These are phyloP conservation scores for Cystobasidiaceae sp. DNA, from an alignment of 1,284 basidiomycete genomes.

Conservation along the genomic window DNA sequence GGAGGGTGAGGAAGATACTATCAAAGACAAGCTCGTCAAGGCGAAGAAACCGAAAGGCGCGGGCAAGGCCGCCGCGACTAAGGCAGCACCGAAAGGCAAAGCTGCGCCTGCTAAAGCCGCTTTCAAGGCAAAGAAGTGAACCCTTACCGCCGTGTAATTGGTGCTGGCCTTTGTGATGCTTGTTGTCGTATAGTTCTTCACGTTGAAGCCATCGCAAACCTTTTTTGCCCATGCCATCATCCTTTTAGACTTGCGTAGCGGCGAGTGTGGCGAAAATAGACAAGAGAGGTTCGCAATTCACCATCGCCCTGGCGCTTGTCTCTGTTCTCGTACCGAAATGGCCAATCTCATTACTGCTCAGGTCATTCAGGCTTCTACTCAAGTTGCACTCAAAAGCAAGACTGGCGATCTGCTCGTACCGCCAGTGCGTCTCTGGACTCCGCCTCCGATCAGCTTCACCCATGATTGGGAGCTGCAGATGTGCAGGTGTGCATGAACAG, in stretches of 20 bases:
- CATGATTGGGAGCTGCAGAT: background rate
- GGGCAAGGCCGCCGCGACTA: slow-evolving; percentile 37
- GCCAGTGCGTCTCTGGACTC: background rate
- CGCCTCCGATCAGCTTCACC: background rate
- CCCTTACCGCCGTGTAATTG: background rate
- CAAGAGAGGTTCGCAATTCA: too few species aligned
- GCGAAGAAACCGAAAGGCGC: slow-evolving; percentile 38
- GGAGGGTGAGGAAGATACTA: slow-evolving; percentile 29
- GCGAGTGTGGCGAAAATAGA: too few species aligned
- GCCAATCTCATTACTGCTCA: background rate
- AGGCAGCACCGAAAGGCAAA: slow-evolving; percentile 32
- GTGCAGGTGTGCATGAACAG: background rate
- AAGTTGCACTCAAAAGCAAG: slow-evolving; percentile 6
- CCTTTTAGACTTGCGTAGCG: too few species aligned
- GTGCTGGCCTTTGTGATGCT: background rate
- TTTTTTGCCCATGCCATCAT: too few species aligned
- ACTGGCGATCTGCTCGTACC: background rate
- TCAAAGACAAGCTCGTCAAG: slow-evolving; percentile 43
- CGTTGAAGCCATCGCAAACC: background rate
- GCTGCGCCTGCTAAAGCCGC: background rate
- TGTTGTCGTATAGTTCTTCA: background rate
- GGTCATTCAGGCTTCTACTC: background rate
- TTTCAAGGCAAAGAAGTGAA: background rate
- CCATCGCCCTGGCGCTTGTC: too few species aligned
- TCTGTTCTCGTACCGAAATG: too few species aligned